These are phyloP conservation scores for Cicer pinnatifidum DNA, from an alignment of 306 rosid genomes.

Conservation along the genomic window DNA sequence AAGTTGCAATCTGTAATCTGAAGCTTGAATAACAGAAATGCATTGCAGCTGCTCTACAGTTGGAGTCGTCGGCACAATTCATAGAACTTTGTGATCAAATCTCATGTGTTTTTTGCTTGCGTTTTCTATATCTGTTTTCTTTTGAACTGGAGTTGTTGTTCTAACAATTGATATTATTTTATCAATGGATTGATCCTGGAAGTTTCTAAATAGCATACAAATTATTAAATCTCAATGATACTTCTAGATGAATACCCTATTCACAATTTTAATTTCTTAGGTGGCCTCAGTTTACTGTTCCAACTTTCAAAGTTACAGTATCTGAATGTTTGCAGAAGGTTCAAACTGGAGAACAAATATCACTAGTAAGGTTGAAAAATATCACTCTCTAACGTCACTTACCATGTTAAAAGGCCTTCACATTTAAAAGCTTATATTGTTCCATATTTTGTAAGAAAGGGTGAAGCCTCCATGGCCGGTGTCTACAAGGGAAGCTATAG, in stretches of 20 bases:
- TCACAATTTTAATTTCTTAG: slow-evolving; percentile 56
- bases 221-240: slow-evolving; percentile 29
- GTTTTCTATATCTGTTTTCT: no score
- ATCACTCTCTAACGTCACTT: neutral
- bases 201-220: neutral
- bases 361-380: slow-evolving; percentile 69
- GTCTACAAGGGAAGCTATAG: slow-evolving; percentile 80
- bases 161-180: no score
- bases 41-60: no score
- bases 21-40: no score
- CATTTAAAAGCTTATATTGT: slow-evolving; percentile 53
- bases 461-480: slow-evolving; percentile 93
- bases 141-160: no score
- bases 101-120: no score
- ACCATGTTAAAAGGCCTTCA: slow-evolving; percentile 24
- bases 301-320: slow-evolving; percentile 70
- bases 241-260: slow-evolving; percentile 22
- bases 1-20: no score
- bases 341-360: slow-evolving; percentile 72
- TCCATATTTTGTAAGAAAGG: slow-evolving; percentile 81
- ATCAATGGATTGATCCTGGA: no score
- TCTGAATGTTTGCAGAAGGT: slow-evolving; percentile 71
- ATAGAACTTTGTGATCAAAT: no score
- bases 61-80: no score
- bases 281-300: slow-evolving; percentile 87